Percentiles rank a stretch among this genome's conserved stretches.
These are phyloP conservation scores for Colletotrichum abscissum DNA, from an alignment of 2,329 filamentous ascomycete species.

Conservation along the genomic window DNA sequence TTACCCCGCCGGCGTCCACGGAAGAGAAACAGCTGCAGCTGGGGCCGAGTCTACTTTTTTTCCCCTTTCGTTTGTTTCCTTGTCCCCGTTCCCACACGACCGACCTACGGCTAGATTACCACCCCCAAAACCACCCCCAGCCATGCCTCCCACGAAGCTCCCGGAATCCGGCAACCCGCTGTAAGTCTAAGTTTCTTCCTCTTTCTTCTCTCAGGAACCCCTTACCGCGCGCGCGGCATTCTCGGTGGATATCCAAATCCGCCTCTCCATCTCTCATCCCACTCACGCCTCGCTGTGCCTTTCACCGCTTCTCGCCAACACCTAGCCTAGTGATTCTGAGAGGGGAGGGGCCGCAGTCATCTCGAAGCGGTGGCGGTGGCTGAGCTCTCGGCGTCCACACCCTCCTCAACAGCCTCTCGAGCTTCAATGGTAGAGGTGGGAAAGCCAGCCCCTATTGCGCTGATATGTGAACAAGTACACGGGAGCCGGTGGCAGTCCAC, in stretches of 20 bases:
- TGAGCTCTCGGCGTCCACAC: slow-evolving; percentile 22
- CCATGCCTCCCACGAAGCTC: slow-evolving; percentile 58
- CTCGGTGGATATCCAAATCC: slow-evolving; percentile 3
- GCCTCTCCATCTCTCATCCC: neutral
- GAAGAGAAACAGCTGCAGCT: neutral
- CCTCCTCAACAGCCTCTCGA: neutral
- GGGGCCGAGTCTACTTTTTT: neutral
- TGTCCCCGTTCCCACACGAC: neutral
- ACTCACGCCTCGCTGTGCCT: neutral
- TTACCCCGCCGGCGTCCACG: neutral
- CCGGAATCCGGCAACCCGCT: slow-evolving; percentile 60
- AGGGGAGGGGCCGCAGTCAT: slow-evolving; percentile 1
- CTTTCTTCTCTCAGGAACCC: neutral
- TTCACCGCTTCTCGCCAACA: neutral
- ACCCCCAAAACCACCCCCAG: neutral
- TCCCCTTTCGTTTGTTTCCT: neutral
- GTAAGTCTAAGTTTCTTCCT: slow-evolving; percentile 46
- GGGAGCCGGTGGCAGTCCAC: neutral
- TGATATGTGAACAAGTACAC: neutral
- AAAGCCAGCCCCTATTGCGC: neutral
- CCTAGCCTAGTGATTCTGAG: neutral
- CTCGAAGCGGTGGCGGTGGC: slow-evolving; percentile 3
- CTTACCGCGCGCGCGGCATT: neutral
- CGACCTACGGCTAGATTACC: slow-evolving; percentile 9
- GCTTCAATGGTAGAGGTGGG: neutral